Percentiles rank a stretch among this genome's conserved stretches.
phyloP scores from a whole-genome alignment of 1,284 basidiomycete species.

The Malassezia arunalokei region DNA sequence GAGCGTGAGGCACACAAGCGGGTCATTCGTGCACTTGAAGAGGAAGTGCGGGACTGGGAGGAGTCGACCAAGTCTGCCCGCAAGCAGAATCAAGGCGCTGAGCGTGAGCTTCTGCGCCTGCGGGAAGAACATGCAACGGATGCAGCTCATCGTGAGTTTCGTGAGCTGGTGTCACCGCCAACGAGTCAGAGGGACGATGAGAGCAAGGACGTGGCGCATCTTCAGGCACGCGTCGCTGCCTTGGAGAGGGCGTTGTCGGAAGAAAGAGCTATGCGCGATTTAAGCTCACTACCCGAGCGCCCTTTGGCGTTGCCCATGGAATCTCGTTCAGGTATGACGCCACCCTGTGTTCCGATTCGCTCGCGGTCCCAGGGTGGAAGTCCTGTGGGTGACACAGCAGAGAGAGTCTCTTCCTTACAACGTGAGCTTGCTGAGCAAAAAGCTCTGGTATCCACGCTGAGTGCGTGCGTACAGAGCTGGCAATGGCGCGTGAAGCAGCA shows the following conservation, averaged over 20 bases:
- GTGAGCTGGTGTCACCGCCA: conserved; percentile 9
- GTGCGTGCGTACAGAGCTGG: conserved; percentile 8
- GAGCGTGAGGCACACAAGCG: conserved; percentile 17
- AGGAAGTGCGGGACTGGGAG: conserved; percentile 2
- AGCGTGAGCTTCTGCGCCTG: conserved; percentile 14
- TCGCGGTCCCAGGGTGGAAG: conserved; percentile 5
- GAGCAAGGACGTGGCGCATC: conserved; percentile 6
- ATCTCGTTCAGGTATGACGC: conserved; percentile 6
- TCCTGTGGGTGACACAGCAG: not conserved
- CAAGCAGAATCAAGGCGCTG: conserved; percentile 1
- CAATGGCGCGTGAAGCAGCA: conserved; percentile 11
- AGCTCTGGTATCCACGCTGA: conserved; percentile 4
- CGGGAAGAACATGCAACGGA: conserved; percentile 15
- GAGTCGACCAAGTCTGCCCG: conserved; percentile 6
- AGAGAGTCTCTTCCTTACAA: not conserved
- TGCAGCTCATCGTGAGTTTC: conserved; percentile 16
- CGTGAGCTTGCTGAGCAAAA: conserved; percentile 6
- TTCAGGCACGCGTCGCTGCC: conserved; percentile 13
- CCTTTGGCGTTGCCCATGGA: conserved; percentile 13
- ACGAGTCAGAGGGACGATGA: not conserved
- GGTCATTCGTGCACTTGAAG: conserved; percentile 11
- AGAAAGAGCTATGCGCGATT: conserved; percentile 15
- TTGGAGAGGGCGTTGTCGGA: conserved; percentile 13
- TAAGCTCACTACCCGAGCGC: conserved; percentile 13
- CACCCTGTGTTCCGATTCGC: conserved; percentile 12